phyloP scores from a whole-genome alignment of 2,329 filamentous ascomycete genomes.

The Cylindrodendrum hubeiense region DNA sequence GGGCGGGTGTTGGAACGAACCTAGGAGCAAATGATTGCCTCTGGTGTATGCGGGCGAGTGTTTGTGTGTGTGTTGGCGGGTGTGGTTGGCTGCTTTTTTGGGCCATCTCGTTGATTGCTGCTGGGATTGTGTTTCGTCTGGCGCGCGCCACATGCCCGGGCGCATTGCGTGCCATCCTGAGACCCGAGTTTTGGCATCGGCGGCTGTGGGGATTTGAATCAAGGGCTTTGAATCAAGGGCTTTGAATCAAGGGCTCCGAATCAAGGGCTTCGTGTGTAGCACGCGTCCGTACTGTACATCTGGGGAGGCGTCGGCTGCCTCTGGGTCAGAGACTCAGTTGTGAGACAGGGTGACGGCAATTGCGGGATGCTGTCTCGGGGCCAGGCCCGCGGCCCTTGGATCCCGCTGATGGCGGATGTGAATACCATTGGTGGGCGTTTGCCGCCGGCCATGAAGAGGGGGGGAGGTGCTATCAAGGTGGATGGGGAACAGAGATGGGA shows the following conservation, averaged over 20 bases:
- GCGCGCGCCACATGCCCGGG: slow-evolving; percentile 37
- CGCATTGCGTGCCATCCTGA: slow-evolving; percentile 3
- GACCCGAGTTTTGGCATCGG: not conserved
- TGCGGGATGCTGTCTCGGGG: slow-evolving; percentile 18
- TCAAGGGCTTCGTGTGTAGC: not conserved
- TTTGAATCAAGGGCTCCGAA: not conserved
- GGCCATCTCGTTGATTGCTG: slow-evolving; percentile 1
- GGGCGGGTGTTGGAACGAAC: slow-evolving; percentile 34
- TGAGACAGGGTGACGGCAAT: slow-evolving; percentile 23
- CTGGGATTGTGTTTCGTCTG: slow-evolving; percentile 42
- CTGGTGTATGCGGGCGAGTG: slow-evolving; percentile 21
- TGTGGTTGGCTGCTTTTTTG: slow-evolving; percentile 18
- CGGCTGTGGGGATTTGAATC: slow-evolving; percentile 9
- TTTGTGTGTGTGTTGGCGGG: slow-evolving; percentile 11
- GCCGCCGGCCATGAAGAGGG: not conserved
- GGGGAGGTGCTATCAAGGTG: not conserved
- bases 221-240: slow-evolving; percentile 1
- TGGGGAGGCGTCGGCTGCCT: not conserved
- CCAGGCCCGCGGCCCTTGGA: not conserved
- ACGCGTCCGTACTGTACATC: not conserved
- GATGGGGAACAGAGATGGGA: not conserved
- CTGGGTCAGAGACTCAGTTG: not conserved
- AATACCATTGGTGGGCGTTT: not conserved
- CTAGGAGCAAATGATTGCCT: slow-evolving; percentile 28
- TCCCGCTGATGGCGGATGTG: not conserved